These are phyloP conservation scores for Didymella exigua DNA, from an alignment of 2,329 filamentous ascomycete species.

Conservation along the genomic window DNA sequence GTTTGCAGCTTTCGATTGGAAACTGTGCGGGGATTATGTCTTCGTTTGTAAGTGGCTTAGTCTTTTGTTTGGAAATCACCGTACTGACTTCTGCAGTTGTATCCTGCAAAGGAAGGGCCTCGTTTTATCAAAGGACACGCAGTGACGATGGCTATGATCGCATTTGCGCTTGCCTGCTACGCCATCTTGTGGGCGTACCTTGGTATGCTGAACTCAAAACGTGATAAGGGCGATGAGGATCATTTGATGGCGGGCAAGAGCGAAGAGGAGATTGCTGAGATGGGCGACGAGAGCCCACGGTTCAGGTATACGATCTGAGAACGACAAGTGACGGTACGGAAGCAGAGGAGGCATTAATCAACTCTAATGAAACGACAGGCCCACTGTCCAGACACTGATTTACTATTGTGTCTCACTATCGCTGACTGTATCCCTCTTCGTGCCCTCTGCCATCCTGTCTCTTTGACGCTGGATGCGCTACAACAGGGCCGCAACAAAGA, in stretches of 20 bases:
- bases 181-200: slow-evolving; percentile 49
- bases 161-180: slow-evolving; percentile 48
- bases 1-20: slow-evolving; percentile 72
- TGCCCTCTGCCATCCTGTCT: no score
- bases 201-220: slow-evolving; percentile 44
- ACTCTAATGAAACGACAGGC: not conserved
- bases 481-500: no score
- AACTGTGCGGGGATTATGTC: slow-evolving; percentile 76
- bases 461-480: no score
- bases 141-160: slow-evolving; percentile 58
- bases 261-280: slow-evolving; percentile 51
- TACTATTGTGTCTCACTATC: not conserved
- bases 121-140: slow-evolving; percentile 59
- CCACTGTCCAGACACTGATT: not conserved
- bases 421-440: no score
- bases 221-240: slow-evolving; percentile 50
- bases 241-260: slow-evolving; percentile 48
- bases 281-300: slow-evolving; percentile 54
- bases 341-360: not conserved
- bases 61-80: no score
- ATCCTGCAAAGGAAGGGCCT: slow-evolving; percentile 52
- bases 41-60: slow-evolving; percentile 62
- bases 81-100: slow-evolving; percentile 47
- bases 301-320: slow-evolving; percentile 50
- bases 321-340: not conserved